Evolutionary conservation across 345 rosid species (phyloP).

Genomic region (Eucalyptus polybractea): DNA sequence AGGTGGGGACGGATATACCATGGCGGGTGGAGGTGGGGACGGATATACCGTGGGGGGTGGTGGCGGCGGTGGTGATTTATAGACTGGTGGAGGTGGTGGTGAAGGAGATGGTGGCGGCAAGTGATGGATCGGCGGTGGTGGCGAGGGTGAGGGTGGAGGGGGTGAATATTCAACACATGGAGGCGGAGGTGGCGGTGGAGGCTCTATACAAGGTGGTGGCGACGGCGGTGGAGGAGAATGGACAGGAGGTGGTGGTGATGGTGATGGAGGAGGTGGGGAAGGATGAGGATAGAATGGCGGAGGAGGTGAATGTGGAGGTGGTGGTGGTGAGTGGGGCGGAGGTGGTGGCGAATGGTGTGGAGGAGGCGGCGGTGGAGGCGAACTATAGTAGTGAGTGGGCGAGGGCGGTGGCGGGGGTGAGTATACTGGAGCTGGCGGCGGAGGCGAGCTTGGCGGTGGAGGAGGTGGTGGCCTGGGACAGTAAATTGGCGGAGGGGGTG

Average conservation of each 20-base stretch:
- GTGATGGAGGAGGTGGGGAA: conserved; percentile 2
- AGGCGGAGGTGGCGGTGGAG: conserved; percentile 45
- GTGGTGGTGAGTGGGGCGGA: conserved; percentile 1
- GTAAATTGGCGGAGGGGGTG: background rate
- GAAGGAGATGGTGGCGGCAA: conserved; percentile 48
- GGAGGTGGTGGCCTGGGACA: background rate
- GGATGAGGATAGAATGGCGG: background rate
- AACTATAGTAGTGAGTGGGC: background rate
- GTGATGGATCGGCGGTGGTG: conserved; percentile 35
- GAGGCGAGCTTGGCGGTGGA: conserved; percentile 5
- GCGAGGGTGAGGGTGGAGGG: conserved; percentile 52
- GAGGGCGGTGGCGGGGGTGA: conserved; percentile 5
- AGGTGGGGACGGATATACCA: background rate
- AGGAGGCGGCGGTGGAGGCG: background rate
- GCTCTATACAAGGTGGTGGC: conserved; percentile 35
- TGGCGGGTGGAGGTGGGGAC: conserved; percentile 11
- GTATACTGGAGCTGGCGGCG: background rate
- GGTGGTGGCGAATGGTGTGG: background rate
- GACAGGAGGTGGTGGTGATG: conserved; percentile 29
- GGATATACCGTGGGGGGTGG: conserved; percentile 27
- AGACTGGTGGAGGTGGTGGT: conserved; percentile 7
- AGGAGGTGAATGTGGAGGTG: background rate
- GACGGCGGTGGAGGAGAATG: conserved; percentile 29
- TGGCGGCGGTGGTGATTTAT: conserved; percentile 16
- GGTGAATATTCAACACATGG: conserved; percentile 28